Evolutionary conservation across 179 eudicot species (phyloP).

Genomic region (Vitellaria paradoxa): DNA sequence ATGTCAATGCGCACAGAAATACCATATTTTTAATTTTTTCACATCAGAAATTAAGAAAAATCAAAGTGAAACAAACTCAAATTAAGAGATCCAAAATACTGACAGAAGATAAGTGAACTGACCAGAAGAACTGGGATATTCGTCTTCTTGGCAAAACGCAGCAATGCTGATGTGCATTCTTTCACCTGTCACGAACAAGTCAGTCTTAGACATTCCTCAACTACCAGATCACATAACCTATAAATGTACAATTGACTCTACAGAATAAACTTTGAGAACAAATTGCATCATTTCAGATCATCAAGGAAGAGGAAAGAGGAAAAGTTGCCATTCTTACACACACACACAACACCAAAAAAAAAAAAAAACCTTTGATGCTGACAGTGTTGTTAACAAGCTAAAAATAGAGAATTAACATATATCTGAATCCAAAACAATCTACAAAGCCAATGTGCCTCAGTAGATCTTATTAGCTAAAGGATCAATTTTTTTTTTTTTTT

Average conservation of each 20-base stretch:
- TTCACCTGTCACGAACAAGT: slow-evolving; percentile 59
- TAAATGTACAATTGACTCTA: slow-evolving; percentile 3
- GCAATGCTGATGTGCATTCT: slow-evolving; percentile 92
- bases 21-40: neutral
- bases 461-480: neutral
- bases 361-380: neutral
- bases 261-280: neutral
- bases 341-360: no score
- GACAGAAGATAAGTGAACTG: slow-evolving; percentile 19
- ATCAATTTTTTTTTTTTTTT: neutral
- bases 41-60: neutral
- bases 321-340: neutral
- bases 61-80: neutral
- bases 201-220: slow-evolving; percentile 4
- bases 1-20: neutral
- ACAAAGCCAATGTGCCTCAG: neutral
- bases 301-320: neutral
- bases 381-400: neutral
- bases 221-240: neutral
- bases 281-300: slow-evolving; percentile 9
- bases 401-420: neutral
- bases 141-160: slow-evolving; percentile 92
- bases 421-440: neutral
- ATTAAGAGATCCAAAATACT: neutral
- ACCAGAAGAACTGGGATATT: slow-evolving; percentile 87